phyloP scores from a whole-genome alignment of 768 basidiomycete species.

The Tylopilus sp. region DNA sequence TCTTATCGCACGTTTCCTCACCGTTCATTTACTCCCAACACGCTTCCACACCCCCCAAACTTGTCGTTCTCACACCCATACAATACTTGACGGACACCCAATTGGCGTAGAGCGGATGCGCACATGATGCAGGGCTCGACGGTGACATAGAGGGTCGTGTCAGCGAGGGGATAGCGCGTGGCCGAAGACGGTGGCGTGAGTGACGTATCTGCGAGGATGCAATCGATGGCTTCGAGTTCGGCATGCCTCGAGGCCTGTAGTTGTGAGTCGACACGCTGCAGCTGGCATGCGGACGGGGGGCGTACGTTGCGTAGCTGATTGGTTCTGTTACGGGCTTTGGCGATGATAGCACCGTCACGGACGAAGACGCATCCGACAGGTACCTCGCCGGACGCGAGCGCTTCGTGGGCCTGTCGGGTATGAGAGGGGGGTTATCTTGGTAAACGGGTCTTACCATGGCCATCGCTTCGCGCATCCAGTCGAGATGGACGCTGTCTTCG shows the following conservation, averaged over 20 bases:
- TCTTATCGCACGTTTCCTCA: slow-evolving; percentile 32
- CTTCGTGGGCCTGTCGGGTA: slow-evolving; percentile 72
- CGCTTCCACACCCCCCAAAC: slow-evolving; percentile 96
- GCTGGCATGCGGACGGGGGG: neutral
- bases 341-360: slow-evolving; percentile 70
- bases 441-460: slow-evolving; percentile 54
- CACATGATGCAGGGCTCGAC: slow-evolving; percentile 99
- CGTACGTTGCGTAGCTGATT: slow-evolving; percentile 90
- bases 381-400: slow-evolving; percentile 80
- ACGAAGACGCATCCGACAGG: slow-evolving; percentile 98
- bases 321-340: slow-evolving; percentile 87
- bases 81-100: slow-evolving; percentile 86
- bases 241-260: slow-evolving; percentile 91
- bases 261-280: neutral
- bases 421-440: slow-evolving; percentile 1
- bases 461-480: slow-evolving; percentile 85
- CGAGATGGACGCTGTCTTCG: slow-evolving; percentile 33
- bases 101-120: slow-evolving; percentile 88
- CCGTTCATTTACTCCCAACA: slow-evolving; percentile 81
- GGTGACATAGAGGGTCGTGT: slow-evolving; percentile 91
- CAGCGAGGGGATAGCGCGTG: slow-evolving; percentile 60
- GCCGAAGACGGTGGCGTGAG: slow-evolving; percentile 47
- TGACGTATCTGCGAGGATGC: slow-evolving; percentile 61
- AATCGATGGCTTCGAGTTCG: slow-evolving; percentile 94
- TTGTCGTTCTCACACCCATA: slow-evolving; percentile 95